Conservation (phyloP, 208 protist species). For the Trypanosoma rangeli region DNA sequence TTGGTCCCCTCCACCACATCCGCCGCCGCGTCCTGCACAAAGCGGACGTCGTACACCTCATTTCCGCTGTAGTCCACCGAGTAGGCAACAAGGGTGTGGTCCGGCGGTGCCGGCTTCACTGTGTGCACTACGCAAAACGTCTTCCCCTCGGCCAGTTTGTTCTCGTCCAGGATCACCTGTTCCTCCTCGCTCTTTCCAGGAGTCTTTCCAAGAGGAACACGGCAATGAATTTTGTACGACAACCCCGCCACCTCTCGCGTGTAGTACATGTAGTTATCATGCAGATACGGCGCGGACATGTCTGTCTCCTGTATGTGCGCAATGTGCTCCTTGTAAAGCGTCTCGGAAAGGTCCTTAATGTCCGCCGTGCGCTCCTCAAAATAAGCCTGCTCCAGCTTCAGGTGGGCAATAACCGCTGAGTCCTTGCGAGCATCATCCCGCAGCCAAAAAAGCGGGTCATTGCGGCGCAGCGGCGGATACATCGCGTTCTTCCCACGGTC, state of each 20-base stretch:
- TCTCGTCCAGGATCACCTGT: constrained; percentile 83
- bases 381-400: constrained; percentile 81
- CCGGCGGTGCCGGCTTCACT: constrained; percentile 54
- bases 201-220: constrained; percentile 47
- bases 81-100: constrained; percentile 73
- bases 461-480: constrained; percentile 68
- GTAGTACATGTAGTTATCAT: constrained; percentile 83
- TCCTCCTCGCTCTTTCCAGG: constrained; percentile 51
- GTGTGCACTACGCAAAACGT: constrained; percentile 70
- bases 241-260: constrained; percentile 76
- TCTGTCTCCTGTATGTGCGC: constrained; percentile 87
- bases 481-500: constrained; percentile 85
- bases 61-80: constrained; percentile 83
- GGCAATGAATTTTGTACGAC: constrained; percentile 90
- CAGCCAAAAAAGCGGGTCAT: constrained; percentile 87
- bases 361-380: constrained; percentile 67
- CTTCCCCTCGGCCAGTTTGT: constrained; percentile 80
- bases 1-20: constrained; percentile 73
- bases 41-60: constrained; percentile 83
- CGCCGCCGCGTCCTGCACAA: constrained; percentile 36
- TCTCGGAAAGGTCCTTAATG: constrained; percentile 50
- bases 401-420: constrained; percentile 77
- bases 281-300: constrained; percentile 65
- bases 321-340: constrained; percentile 84
- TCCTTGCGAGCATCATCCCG: constrained; percentile 74